A percentile compares a stretch with the other conserved stretches of the same genome.
Conservation (phyloP, 2,329 filamentous ascomycete genomes). For the Fusarium fujikuroi region DNA sequence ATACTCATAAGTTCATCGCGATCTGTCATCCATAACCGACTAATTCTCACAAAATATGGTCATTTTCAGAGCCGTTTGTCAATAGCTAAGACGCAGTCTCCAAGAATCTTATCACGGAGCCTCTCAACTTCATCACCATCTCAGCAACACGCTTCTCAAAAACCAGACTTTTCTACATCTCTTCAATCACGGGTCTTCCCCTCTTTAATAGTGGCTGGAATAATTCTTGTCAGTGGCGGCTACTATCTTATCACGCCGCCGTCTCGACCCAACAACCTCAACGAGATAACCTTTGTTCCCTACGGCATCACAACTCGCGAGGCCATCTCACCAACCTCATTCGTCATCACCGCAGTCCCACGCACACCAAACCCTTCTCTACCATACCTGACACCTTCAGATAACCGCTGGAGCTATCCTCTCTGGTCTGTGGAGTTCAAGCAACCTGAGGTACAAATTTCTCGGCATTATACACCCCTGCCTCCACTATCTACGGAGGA, state of each 20-base stretch:
- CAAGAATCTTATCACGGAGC: background rate
- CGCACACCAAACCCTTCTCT: conserved; percentile 43
- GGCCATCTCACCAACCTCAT: conserved; percentile 72
- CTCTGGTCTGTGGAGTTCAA: conserved; percentile 93
- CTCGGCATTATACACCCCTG: conserved; percentile 89
- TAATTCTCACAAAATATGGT: background rate
- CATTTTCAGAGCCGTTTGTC: background rate
- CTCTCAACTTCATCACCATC: conserved; percentile 1
- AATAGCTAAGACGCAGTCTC: background rate
- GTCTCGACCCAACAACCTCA: conserved; percentile 55
- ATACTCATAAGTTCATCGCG: conserved; percentile 2
- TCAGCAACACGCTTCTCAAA: conserved; percentile 15
- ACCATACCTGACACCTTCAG: conserved; percentile 41
- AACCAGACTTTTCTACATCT: conserved; percentile 56
- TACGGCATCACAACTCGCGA: conserved; percentile 73
- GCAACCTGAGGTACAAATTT: conserved; percentile 93
- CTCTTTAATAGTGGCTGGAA: conserved; percentile 34
- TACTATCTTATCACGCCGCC: conserved; percentile 45
- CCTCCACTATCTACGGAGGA: conserved; percentile 60
- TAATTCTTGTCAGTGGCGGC: conserved; percentile 38
- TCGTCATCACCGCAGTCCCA: conserved; percentile 73
- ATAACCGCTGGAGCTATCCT: conserved; percentile 58
- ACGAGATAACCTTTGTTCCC: conserved; percentile 69
- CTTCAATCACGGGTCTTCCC: conserved; percentile 47
- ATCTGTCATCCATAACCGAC: background rate